Base-by-base conservation (phyloP, 495 filamentous ascomycete genomes). In the Recurvomyces mirabilis region DNA sequence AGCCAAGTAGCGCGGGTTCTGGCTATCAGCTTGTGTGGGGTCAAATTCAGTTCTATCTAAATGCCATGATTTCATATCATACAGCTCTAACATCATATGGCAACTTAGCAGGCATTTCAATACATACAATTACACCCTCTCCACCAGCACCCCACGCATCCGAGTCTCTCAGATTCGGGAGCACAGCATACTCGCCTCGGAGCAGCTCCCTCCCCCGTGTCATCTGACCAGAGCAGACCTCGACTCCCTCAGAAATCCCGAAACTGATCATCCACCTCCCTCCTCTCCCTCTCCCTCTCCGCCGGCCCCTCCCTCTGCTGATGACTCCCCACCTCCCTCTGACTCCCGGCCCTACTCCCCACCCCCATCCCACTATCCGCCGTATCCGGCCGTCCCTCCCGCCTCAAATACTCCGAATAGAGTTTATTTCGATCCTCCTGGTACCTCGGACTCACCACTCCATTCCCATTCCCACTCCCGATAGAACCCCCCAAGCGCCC, bases 351-450 rank as follows among this genome's bases (percentile, higher is more conserved):
- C 42, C 42, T 15, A 23, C 29, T 31, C 38, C 46, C 39, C 20
- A 3, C 39, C 37, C 10, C 23, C 35, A 30, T 20, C 28, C 13
- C 5, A 12, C 25, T 24, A 15, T 26, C 35, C 11, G 4, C 22
- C 15, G 15, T 22, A 10, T 2, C 34, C 18, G 43, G 33, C 34
- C 46, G 30, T 38, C 58, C 51, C 22, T 54, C 53, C 9, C 60
- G 21, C 9, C 58, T 26, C 46, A 62, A 31, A 40, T 61, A 64
- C 44, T 64, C 60, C 20, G 57, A 51, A 51, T 64, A 64, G 26
- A 61, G 37, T 44, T 56, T 60, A 17, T 46, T 50, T n/a, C n/a
- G n/a, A n/a, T n/a, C n/a, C 0, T 51, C 52, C 25, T 47, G 49
- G 28, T 53, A 56, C 41, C 38, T 40, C 31, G 45, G 42, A 22